These are phyloP conservation scores for Graphilbum sp. DNA, from an alignment of 2,329 filamentous ascomycete genomes.

Conservation along the genomic window DNA sequence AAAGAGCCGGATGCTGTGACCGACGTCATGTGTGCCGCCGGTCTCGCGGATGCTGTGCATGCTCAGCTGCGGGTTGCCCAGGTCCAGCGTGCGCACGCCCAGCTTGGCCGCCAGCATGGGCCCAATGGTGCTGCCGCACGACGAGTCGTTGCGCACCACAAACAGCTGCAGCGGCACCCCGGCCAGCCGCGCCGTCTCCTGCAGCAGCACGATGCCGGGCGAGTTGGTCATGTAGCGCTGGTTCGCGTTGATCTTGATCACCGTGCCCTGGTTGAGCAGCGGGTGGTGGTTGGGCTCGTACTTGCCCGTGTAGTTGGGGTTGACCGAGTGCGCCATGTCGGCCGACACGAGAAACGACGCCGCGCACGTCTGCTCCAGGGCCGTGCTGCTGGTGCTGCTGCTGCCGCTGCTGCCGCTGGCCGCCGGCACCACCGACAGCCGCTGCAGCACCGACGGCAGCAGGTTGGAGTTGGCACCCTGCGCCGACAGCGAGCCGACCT, in stretches of 20 bases:
- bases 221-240: conserved; percentile 94
- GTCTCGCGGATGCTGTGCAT: conserved; percentile 98
- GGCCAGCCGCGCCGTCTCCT: conserved; percentile 62
- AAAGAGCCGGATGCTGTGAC: conserved; percentile 73
- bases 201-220: conserved; percentile 80
- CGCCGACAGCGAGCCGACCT: conserved; percentile 82
- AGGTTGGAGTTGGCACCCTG: conserved; percentile 91
- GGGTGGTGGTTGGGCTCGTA: conserved; percentile 85
- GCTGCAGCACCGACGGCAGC: conserved; percentile 70
- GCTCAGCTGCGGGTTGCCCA: conserved; percentile 85
- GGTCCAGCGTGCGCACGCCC: conserved; percentile 75
- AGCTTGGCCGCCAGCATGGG: conserved; percentile 86
- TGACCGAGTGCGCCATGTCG: conserved; percentile 93
- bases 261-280: conserved; percentile 89
- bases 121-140: conserved; percentile 90
- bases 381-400: conserved; percentile 53
- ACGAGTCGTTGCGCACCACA: conserved; percentile 87
- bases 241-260: conserved; percentile 97
- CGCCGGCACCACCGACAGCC: conserved; percentile 60
- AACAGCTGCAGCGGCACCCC: conserved; percentile 87
- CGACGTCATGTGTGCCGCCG: conserved; percentile 73
- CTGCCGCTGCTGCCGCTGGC: conserved; percentile 36
- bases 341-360: conserved; percentile 89
- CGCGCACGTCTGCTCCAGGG: conserved; percentile 83
- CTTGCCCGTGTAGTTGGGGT: conserved; percentile 86